Base-by-base conservation (phyloP, 371 early-diverging fungal genomes). In the Mortierella sp. region DNA sequence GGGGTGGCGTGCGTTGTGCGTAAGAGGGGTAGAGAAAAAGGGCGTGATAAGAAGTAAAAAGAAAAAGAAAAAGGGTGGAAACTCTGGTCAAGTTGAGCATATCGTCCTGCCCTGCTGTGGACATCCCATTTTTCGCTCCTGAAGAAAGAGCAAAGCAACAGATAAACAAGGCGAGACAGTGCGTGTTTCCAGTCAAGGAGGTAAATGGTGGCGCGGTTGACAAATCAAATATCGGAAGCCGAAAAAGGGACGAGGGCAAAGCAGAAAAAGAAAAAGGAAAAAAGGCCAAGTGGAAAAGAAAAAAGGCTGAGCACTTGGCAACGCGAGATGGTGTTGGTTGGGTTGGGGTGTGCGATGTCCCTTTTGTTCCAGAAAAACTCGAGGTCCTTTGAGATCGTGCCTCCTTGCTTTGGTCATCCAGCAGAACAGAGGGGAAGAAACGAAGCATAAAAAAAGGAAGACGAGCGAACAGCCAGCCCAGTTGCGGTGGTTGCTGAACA, bases 151-250 rank as follows among this genome's bases (percentile, higher is more conserved):
- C 14, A 31, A 4, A 64, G 10, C 19, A 64, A 28, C 5, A 46
- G 31, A 14, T 43, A 37, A 55, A 31, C 59, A 61, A 61, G 57
- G 28, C 4, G 16, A 70, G n/a, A 44, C 37, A n/a, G 34, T 37
- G 51, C 51, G 46, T 51, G 50, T 51, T 71, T 71, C 37, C 9
- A 10, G n/a, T 34, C 34, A 50, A 50, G 14, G 50, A 50, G 50
- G 24, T 19, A n/a, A 51, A 34, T 64, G 67, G 67, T 64, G 67
- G 67, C 67, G 67, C 40, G 67, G 67, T 64, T 64, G 67, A 64
- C 67, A 64, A 64, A 64, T 64, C 67, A 64, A 64, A 24, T 64
- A 64, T 64, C 67, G 67, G 67, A 64, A 64, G 67, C 67, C 67
- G 67, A 64, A 64, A 21, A 64, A 64, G 67, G 67, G 37, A 64